Base-by-base conservation (phyloP, 495 filamentous ascomycete genomes). In the Thozetella sp. region DNA sequence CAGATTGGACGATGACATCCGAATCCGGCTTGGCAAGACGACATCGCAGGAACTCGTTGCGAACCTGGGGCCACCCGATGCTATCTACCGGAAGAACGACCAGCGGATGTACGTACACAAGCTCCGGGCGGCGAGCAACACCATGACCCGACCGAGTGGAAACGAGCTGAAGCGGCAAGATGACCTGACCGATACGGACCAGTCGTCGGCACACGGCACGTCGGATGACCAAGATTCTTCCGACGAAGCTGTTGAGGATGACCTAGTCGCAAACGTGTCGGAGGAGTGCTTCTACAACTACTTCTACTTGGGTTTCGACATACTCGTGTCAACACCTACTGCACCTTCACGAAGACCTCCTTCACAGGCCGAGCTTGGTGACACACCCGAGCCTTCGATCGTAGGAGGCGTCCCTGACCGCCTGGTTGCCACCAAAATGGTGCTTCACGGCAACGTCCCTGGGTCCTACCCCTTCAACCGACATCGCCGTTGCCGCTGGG, bases 391-490 rank as follows among this genome's bases (percentile, higher is more conserved):
- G 23, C 66, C 71, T 17, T 72, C 61, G 57, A 72, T 72, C 69
- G 78, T 63, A 55, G 68, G 58, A 6, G 55, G 62, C 22, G 67
- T 77, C 19, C 75, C 84, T 4, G 73, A 88, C 59, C 87, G 87
- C 46, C 77, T 92, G 2, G 90, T 93, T 0, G 95, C 91, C 12
- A 93, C 92, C 3, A 98, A 99, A 70, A 72, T 99, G 13, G 86
- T 97, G 46, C 76, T 98, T 1, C 95, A 99, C 73, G 92, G 88
- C 26, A 99, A 99, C 66, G 87, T 99, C 2, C 95, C 95, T 2
- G 95, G 95, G 0, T 96, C 93, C 2, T 97, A 97, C 75, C 90
- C 93, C 4, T 99, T 99, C 77, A 97, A 99, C 71, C 85, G 95
- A 23, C 92, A 98, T 71, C 89, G 95, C 10, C 85, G 95, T 60